These are phyloP conservation scores for Agaricus subrufescens DNA, from an alignment of 768 basidiomycete species.

Conservation along the genomic window DNA sequence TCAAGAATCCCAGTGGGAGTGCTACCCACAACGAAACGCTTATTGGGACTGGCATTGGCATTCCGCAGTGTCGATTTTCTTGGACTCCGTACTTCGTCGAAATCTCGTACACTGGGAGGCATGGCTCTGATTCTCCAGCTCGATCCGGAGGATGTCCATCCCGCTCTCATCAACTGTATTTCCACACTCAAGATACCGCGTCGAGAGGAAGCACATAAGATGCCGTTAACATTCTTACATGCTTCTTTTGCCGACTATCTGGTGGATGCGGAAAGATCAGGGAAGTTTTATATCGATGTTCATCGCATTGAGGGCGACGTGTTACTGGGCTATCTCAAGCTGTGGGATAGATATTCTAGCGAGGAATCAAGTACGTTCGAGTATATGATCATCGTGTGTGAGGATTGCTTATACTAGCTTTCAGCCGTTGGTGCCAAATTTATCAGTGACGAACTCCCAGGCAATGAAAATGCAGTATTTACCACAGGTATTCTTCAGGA, in stretches of 20 bases:
- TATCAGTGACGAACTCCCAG: no score
- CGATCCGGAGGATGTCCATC: not conserved
- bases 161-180: not conserved
- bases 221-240: not conserved
- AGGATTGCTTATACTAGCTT: no score
- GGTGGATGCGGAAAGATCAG: not conserved
- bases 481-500: no score
- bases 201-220: not conserved
- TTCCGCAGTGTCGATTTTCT: not conserved
- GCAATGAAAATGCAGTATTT: no score
- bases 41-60: not conserved
- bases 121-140: not conserved
- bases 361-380: no score
- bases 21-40: not conserved
- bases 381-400: no score
- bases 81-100: no score
- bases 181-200: not conserved
- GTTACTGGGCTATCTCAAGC: no score
- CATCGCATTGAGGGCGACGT: not conserved
- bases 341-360: no score
- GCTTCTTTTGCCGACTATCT: conserved; percentile 34
- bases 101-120: not conserved
- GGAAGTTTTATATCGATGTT: conserved; percentile 9
- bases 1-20: not conserved
- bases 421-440: no score